Evolutionary conservation across 2,329 filamentous ascomycete species (phyloP).

Genomic region (Aspergillus sp.): DNA sequence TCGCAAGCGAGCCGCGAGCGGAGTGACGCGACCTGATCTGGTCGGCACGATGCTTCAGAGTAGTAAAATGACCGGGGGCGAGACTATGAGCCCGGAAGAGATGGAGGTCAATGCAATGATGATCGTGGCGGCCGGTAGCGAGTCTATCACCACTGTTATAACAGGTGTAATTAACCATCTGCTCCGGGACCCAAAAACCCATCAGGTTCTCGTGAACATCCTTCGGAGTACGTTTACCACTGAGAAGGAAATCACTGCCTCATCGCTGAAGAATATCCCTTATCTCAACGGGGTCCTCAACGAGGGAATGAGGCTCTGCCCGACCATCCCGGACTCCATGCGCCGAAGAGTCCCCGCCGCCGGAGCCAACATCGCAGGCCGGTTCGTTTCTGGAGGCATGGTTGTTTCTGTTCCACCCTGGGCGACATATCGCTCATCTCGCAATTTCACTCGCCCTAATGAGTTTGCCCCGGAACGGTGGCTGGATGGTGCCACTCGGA

Average conservation of each 20-base stretch:
- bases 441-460: background rate
- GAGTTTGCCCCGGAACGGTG: background rate
- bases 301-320: slow-evolving; percentile 12
- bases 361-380: slow-evolving; percentile 8
- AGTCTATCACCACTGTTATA: slow-evolving; percentile 4
- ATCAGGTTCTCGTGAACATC: background rate
- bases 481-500: background rate
- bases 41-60: slow-evolving; percentile 5
- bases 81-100: background rate
- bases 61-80: background rate
- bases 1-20: background rate
- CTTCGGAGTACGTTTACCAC: slow-evolving; percentile 4
- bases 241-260: background rate
- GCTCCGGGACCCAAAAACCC: slow-evolving; percentile 1
- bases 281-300: slow-evolving; percentile 10
- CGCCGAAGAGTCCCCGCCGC: slow-evolving; percentile 4
- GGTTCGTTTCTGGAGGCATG: slow-evolving; percentile 3
- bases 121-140: slow-evolving; percentile 10
- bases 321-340: slow-evolving; percentile 7
- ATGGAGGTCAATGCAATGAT: slow-evolving; percentile 8
- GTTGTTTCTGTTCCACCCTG: background rate
- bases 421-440: background rate
- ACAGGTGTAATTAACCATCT: slow-evolving; percentile 6
- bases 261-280: background rate
- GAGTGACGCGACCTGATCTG: slow-evolving; percentile 3